phyloP scores from a whole-genome alignment of 192 early-diverging fungal species.

The Spizellomyces sp. region DNA sequence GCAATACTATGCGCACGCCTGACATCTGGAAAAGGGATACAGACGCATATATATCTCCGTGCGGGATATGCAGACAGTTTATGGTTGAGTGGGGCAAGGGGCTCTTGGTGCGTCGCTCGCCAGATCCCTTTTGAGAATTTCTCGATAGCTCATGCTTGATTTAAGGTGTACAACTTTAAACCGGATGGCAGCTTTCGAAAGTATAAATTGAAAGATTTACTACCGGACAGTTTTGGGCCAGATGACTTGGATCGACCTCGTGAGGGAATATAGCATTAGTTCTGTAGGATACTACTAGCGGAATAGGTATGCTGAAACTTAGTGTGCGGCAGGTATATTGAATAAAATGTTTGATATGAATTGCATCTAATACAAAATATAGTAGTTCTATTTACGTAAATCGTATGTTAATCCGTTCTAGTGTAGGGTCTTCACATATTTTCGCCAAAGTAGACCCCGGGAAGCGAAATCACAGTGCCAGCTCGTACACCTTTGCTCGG shows the following conservation, averaged over 20 bases:
- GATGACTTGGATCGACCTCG: constrained; percentile 55
- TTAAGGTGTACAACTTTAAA: constrained; percentile 57
- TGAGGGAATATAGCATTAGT: no score
- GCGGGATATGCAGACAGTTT: constrained; percentile 76
- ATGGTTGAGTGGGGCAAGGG: constrained; percentile 79
- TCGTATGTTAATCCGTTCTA: no score
- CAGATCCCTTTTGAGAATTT: not conserved
- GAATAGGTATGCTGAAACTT: no score
- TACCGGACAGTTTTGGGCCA: constrained; percentile 75
- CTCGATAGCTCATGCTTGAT: not conserved
- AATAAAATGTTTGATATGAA: no score
- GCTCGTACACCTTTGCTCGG: no score
- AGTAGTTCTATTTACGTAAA: no score
- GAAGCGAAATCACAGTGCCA: no score
- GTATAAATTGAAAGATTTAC: constrained; percentile 55
- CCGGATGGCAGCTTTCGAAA: constrained; percentile 53
- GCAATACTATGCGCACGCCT: not conserved
- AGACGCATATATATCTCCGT: constrained; percentile 59
- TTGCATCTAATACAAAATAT: no score
- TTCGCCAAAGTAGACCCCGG: no score
- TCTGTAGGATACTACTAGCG: no score
- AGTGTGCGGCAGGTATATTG: no score
- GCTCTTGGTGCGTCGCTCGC: constrained; percentile 41
- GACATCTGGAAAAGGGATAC: constrained; percentile 39
- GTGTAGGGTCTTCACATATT: no score